phyloP scores from a whole-genome alignment of 2,329 filamentous ascomycete genomes.

The Penicillium expansum region DNA sequence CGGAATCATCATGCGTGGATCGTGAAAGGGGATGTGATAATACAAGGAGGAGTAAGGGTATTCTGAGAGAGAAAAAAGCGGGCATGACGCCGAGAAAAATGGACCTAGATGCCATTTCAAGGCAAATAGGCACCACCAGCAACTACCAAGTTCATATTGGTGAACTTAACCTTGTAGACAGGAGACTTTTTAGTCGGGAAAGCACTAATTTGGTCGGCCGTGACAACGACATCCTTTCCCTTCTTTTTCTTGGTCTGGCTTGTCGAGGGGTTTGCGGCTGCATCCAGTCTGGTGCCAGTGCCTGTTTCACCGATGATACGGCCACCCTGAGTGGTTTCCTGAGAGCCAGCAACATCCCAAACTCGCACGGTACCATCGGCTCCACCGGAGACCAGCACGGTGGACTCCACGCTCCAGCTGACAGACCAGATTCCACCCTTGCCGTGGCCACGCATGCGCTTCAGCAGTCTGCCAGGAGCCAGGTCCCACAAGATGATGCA shows the following conservation, averaged over 20 bases:
- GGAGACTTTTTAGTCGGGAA: conserved; percentile 97
- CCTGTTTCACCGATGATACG: conserved; percentile 52
- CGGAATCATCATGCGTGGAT: not conserved
- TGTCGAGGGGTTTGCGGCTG: conserved; percentile 47
- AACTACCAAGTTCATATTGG: conserved; percentile 89
- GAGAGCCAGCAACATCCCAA: conserved; percentile 81
- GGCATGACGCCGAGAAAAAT: not conserved
- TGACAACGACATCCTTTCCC: conserved; percentile 84
- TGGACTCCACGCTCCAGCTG: conserved; percentile 90
- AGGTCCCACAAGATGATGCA: conserved; percentile 95
- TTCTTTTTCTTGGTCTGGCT: conserved; percentile 60
- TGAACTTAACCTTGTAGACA: conserved; percentile 89
- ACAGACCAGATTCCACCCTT: conserved; percentile 93
- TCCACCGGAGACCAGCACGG: conserved; percentile 82
- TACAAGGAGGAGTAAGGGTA: conserved; percentile 16
- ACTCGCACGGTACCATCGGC: conserved; percentile 89
- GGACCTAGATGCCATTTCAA: not conserved
- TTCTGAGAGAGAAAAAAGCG: conserved; percentile 5
- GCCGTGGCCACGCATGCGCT: conserved; percentile 89
- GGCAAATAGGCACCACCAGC: conserved; percentile 72
- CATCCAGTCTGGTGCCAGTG: conserved; percentile 51
- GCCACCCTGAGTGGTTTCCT: conserved; percentile 53
- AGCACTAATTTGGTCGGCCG: conserved; percentile 87
- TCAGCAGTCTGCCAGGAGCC: conserved; percentile 77
- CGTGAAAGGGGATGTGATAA: not conserved